Evolutionary conservation across 2,329 filamentous ascomycete genomes (phyloP), one percentile per base, ranked within the genome.

Genomic region (Exophiala mesophila): DNA sequence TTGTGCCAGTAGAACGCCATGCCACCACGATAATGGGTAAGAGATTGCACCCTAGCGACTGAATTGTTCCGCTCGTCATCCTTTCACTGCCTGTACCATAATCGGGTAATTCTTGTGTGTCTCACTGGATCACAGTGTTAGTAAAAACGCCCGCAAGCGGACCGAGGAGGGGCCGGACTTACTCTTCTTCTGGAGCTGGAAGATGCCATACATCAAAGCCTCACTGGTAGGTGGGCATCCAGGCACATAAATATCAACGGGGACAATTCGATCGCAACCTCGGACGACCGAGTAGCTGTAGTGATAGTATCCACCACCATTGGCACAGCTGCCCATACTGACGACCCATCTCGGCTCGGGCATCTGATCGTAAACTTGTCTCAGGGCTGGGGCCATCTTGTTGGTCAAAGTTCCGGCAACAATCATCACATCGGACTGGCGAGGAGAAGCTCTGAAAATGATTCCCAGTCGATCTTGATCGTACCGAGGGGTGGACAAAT

Each of bases 301-400:
- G 67, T 90, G 85, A 64, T 90, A 89, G 70, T 90, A 90, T 40
- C 85, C 85, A 49, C 85, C 85, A 38, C 85, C 85, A 65, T 89
- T 89, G 47, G 85, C 85, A 64, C 85, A 90, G 59, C 80, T 85
- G 9, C 85, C 85, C 85, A 90, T 90, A 56, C 80, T 85, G 58
- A 84, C 77, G 16, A 90, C 87, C 87, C 87, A 94, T 60, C 84
- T 77, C 13, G 88, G 88, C 21, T 94, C 88, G 20, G 88, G 87
- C 88, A 94, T 94, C 73, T 94, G 88, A 66, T 95, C 88, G 70
- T 95, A 95, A 49, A 94, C 83, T 69, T 92, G 86, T 65, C 88
- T 77, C 60, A 95, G 71, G 23, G 88, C 88, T 2, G 88, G 87
- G 1, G 87, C 88, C 88, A 95, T 95, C 74, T 95, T 95, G 75